Percentiles rank a stretch among this genome's conserved stretches.
Conservation (phyloP, 164 flowering plant genomes). For the Warburgia ugandensis region DNA sequence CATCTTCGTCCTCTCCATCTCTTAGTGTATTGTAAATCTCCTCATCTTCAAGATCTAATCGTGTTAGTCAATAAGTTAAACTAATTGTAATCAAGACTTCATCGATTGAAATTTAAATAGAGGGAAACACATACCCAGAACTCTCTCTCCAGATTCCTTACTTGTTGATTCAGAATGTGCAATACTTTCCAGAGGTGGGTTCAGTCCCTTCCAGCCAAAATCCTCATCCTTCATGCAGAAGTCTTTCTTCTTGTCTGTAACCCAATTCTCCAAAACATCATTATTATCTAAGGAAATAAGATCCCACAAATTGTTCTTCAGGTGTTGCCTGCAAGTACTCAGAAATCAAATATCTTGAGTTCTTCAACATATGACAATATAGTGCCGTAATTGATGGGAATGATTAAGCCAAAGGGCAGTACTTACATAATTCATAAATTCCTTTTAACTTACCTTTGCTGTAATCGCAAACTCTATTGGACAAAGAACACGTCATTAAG, state of each 20-base stretch:
- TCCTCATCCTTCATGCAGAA: no score
- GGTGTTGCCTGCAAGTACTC: constrained; percentile 19
- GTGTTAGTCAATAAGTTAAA: no score
- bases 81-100: no score
- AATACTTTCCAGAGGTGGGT: constrained; percentile 28
- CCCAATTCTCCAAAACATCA: constrained; percentile 24
- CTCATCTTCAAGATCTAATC: no score
- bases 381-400: neutral
- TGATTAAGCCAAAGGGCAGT: neutral
- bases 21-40: no score
- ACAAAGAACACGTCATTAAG: constrained; percentile 63
- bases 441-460: no score
- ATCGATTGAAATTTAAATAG: no score
- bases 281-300: constrained; percentile 45
- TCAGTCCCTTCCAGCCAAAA: constrained; percentile 51
- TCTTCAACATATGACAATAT: neutral
- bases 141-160: no score
- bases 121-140: no score
- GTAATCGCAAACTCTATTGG: constrained; percentile 51
- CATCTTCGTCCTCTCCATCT: no score
- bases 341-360: neutral
- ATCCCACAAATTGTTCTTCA: constrained; percentile 30
- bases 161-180: constrained; percentile 26
- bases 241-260: no score
- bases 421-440: no score